A percentile compares a stretch with the other conserved stretches of the same genome.
Evolutionary conservation across 768 basidiomycete genomes (phyloP).

Genomic region (Lentinus tigrinus): DNA sequence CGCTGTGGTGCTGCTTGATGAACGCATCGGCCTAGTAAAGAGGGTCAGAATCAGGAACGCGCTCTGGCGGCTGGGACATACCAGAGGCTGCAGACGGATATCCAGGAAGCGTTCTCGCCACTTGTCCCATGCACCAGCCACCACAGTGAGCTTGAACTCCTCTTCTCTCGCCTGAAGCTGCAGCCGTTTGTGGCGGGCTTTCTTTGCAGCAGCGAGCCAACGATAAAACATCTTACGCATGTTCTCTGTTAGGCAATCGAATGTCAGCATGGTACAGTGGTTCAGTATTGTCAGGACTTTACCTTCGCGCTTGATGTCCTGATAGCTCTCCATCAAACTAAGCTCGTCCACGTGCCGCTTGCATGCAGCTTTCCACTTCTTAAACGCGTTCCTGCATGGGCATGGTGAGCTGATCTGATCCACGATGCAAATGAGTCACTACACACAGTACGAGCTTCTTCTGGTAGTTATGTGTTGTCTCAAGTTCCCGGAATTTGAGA

Average conservation of each 20-base stretch:
- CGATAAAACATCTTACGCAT: constrained; percentile 66
- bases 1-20: constrained; percentile 55
- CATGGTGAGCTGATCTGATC: neutral
- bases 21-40: constrained; percentile 56
- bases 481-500: constrained; percentile 71
- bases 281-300: constrained; percentile 9
- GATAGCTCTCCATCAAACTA: constrained; percentile 82
- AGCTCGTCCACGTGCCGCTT: constrained; percentile 67
- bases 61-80: constrained; percentile 31
- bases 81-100: constrained; percentile 63
- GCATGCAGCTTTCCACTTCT: constrained; percentile 66
- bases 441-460: constrained; percentile 38
- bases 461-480: constrained; percentile 50
- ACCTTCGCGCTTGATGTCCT: constrained; percentile 81
- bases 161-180: constrained; percentile 61
- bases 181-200: constrained; percentile 58
- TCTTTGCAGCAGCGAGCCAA: constrained; percentile 64
- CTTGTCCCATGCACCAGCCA: constrained; percentile 68
- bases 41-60: neutral
- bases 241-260: constrained; percentile 47
- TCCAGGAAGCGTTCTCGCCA: constrained; percentile 76
- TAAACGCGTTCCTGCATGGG: constrained; percentile 62
- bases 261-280: neutral
- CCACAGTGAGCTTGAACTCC: constrained; percentile 51
- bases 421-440: neutral